A percentile compares a stretch with the other conserved stretches of the same genome.
Evolutionary conservation across 768 basidiomycete genomes (phyloP).

Genomic region (Boletus pseudo-olivaceus): DNA sequence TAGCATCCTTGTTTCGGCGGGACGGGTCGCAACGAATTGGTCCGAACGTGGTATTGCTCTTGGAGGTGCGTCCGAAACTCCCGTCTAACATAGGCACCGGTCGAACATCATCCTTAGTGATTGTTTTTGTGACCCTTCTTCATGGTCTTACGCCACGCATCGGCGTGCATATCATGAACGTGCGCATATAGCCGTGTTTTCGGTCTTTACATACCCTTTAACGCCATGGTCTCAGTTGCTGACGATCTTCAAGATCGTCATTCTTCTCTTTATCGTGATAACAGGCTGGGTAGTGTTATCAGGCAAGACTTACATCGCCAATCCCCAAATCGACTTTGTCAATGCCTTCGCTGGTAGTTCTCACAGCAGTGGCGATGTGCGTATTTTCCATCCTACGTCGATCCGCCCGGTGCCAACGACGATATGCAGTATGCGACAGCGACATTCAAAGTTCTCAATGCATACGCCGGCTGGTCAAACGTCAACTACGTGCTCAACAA

Average conservation of each 20-base stretch:
- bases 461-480: conserved; percentile 53
- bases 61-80: conserved; percentile 37
- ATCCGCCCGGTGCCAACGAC: not conserved
- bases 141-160: conserved; percentile 50
- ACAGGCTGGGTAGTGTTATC: conserved; percentile 61
- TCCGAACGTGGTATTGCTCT: conserved; percentile 56
- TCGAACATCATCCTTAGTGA: conserved; percentile 34
- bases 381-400: not conserved
- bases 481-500: conserved; percentile 59
- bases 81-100: not conserved
- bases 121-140: conserved; percentile 45
- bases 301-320: conserved; percentile 50
- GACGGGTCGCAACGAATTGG: conserved; percentile 41
- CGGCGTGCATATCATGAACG: conserved; percentile 54
- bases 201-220: not conserved
- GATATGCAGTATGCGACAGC: conserved; percentile 52
- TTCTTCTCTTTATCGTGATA: conserved; percentile 53
- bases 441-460: conserved; percentile 57
- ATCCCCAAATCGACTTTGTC: conserved; percentile 56
- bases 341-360: conserved; percentile 56
- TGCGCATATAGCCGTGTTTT: conserved; percentile 17
- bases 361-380: conserved; percentile 46
- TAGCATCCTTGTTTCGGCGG: conserved; percentile 50
- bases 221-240: conserved; percentile 33
- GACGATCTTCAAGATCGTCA: conserved; percentile 52